These are phyloP conservation scores for Westerdykella aurantiaca DNA, from an alignment of 2,329 filamentous ascomycete species.

Conservation along the genomic window DNA sequence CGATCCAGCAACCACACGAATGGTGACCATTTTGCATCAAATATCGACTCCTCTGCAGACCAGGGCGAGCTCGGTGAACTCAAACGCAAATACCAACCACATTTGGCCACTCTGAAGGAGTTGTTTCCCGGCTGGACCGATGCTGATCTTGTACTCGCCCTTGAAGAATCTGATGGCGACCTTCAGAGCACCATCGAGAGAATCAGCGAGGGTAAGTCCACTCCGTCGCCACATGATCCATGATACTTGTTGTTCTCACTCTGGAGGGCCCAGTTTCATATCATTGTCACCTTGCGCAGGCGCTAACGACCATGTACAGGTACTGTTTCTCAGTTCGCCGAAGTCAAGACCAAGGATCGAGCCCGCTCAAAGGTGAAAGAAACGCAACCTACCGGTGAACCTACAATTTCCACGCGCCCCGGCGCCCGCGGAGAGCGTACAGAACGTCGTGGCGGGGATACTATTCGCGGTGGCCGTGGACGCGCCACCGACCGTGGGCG, in stretches of 20 bases:
- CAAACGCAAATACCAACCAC: constrained; percentile 79
- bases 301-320: constrained; percentile 45
- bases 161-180: constrained; percentile 79
- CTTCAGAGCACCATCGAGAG: constrained; percentile 67
- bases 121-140: constrained; percentile 95
- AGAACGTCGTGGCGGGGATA: constrained; percentile 28
- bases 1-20: constrained; percentile 53
- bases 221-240: constrained; percentile 1
- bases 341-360: constrained; percentile 73
- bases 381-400: constrained; percentile 48
- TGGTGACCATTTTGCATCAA: constrained; percentile 59
- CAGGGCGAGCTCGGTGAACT: constrained; percentile 87
- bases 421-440: constrained; percentile 19
- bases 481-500: constrained; percentile 55
- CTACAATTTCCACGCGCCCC: constrained; percentile 32
- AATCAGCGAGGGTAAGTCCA: constrained; percentile 66
- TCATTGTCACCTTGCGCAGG: constrained; percentile 1
- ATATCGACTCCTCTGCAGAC: constrained; percentile 62
- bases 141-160: constrained; percentile 85
- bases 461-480: constrained; percentile 51
- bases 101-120: constrained; percentile 78
- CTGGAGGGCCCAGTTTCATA: neutral
- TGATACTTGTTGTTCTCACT: constrained; percentile 1
- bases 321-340: constrained; percentile 74
- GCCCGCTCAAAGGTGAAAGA: constrained; percentile 68